Evolutionary conservation across 176 grass and related monocot genomes (phyloP).

Genomic region (Oryza rufipogon): DNA sequence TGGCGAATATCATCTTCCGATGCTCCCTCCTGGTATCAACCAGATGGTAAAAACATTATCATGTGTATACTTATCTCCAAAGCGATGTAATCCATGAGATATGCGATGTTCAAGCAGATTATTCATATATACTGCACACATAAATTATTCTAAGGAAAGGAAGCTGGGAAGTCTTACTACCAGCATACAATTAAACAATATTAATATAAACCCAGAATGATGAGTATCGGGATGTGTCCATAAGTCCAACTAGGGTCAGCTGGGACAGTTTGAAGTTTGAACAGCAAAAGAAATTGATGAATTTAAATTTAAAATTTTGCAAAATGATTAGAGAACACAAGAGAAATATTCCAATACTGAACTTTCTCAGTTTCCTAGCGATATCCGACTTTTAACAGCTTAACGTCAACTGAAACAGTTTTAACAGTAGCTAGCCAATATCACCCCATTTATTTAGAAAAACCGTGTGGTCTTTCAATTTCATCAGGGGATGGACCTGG

Average conservation of each 20-base stretch:
- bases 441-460: background rate
- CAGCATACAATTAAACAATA: background rate
- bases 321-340: conserved; percentile 1
- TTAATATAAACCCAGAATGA: conserved; percentile 3
- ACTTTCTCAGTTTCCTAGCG: background rate
- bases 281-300: background rate
- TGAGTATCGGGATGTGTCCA: background rate
- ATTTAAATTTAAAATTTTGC: conserved; percentile 3
- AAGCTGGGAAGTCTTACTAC: background rate
- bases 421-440: background rate
- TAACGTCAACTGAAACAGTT: background rate
- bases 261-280: background rate
- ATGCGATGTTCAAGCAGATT: background rate
- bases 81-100: background rate
- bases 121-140: background rate
- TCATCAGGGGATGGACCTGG: background rate
- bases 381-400: background rate
- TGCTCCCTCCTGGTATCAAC: conserved; percentile 64
- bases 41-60: background rate
- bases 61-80: background rate
- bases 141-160: background rate
- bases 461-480: background rate
- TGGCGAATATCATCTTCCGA: conserved; percentile 71
- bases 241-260: background rate
- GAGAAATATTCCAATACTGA: background rate